Percentiles rank a stretch among this genome's conserved stretches.
phyloP scores from a whole-genome alignment of 1,284 basidiomycete genomes.

The Moniliophthora roreri region DNA sequence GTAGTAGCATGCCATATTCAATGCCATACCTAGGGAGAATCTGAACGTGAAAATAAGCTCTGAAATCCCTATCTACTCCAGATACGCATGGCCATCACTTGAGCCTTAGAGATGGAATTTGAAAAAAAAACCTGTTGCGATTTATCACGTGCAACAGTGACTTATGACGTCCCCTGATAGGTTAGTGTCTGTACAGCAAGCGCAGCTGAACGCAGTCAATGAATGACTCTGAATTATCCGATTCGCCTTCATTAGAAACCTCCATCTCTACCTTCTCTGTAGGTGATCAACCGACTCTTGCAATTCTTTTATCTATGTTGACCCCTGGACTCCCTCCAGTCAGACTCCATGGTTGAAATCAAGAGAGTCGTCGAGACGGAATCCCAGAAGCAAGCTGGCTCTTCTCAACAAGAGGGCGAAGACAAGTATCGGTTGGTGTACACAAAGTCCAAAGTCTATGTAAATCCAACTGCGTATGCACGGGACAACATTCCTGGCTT shows the following conservation, averaged over 20 bases:
- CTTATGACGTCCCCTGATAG: conserved; percentile 13
- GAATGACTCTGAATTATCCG: conserved; percentile 25
- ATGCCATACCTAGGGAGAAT: too few relatives aligned
- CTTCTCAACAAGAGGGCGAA: conserved; percentile 39
- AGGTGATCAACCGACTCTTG: conserved; percentile 24
- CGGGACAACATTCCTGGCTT: conserved; percentile 95
- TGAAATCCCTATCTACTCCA: too few relatives aligned
- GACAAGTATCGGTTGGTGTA: conserved; percentile 76
- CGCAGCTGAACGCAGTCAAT: conserved; percentile 5
- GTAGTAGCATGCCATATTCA: too few relatives aligned
- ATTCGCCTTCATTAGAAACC: conserved; percentile 32
- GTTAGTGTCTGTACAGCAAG: background rate
- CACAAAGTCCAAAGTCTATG: conserved; percentile 90
- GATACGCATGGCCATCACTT: too few relatives aligned
- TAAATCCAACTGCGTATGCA: conserved; percentile 90
- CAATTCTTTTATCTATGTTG: too few relatives aligned
- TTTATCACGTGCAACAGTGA: background rate
- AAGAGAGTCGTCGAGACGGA: conserved; percentile 37
- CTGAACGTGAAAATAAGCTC: too few relatives aligned
- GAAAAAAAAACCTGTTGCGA: too few relatives aligned
- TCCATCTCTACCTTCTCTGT: conserved; percentile 45
- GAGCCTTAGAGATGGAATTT: too few relatives aligned
- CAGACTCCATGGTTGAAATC: conserved; percentile 81
- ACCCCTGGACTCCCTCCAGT: conserved; percentile 29
- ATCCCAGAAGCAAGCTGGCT: conserved; percentile 19